Conservation (phyloP, 139 green algal species). For the Nannochloris sp. region DNA sequence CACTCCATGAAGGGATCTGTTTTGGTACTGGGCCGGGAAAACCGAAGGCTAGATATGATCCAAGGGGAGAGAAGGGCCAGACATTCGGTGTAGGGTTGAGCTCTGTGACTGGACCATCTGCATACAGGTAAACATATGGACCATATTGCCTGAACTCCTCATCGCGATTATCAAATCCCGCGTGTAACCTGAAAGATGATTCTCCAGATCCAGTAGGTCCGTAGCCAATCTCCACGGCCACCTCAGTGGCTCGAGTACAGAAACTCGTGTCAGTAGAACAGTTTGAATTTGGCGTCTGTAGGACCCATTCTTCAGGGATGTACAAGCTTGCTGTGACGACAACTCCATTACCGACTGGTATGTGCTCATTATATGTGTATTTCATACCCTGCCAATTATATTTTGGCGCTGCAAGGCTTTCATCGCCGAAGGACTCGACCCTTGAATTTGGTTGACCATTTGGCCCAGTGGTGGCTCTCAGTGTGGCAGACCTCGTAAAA, state of each 20-base stretch:
- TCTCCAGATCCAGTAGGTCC: neutral
- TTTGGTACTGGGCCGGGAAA: neutral
- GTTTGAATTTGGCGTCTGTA: neutral
- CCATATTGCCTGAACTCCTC: neutral
- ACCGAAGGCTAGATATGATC: neutral
- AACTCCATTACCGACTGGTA: neutral
- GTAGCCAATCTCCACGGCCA: slow-evolving; percentile 3
- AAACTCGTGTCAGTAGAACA: neutral
- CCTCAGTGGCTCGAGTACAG: neutral
- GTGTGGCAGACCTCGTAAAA: neutral
- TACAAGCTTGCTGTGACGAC: slow-evolving; percentile 5
- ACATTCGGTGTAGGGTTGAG: neutral
- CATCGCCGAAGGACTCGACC: neutral
- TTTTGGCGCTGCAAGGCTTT: neutral
- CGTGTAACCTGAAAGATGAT: neutral
- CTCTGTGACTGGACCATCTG: neutral
- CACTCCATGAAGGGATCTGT: neutral
- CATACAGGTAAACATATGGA: neutral
- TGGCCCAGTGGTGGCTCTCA: neutral
- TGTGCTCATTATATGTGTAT: slow-evolving; percentile 1
- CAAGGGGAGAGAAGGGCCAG: neutral
- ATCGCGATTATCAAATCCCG: slow-evolving; percentile 10
- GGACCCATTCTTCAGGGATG: slow-evolving; percentile 3
- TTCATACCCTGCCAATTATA: slow-evolving; percentile 7
- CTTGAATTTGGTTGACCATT: slow-evolving; percentile 1